These are phyloP conservation scores for Alternaria solani DNA, from an alignment of 2,329 filamentous ascomycete species.

Conservation along the genomic window DNA sequence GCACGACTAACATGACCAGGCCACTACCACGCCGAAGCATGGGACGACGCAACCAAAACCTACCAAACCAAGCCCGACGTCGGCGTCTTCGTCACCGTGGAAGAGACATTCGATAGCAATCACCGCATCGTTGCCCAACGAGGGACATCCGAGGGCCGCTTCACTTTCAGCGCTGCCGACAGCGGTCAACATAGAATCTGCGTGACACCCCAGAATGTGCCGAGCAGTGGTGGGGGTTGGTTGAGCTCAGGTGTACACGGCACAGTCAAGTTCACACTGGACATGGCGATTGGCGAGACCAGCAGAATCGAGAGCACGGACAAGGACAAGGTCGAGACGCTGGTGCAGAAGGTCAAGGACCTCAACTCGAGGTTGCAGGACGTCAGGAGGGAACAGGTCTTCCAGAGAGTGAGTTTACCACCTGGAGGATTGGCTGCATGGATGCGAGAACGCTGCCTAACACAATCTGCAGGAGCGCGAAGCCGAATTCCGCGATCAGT, in stretches of 20 bases:
- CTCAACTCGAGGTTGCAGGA: slow-evolving; percentile 87
- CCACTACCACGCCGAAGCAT: slow-evolving; percentile 87
- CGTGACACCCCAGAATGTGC: slow-evolving; percentile 83
- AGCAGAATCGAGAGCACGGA: slow-evolving; percentile 92
- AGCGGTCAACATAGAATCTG: slow-evolving; percentile 96
- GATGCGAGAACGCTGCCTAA: slow-evolving; percentile 16
- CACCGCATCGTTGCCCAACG: slow-evolving; percentile 93
- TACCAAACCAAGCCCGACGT: slow-evolving; percentile 80
- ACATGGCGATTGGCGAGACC: slow-evolving; percentile 93
- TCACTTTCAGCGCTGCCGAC: slow-evolving; percentile 95
- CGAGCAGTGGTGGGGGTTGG: slow-evolving; percentile 73
- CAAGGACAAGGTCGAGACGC: slow-evolving; percentile 90
- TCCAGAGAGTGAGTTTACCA: slow-evolving; percentile 75
- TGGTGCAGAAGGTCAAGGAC: slow-evolving; percentile 87
- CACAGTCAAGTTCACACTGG: slow-evolving; percentile 83
- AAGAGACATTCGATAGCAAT: slow-evolving; percentile 97
- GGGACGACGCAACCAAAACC: slow-evolving; percentile 71
- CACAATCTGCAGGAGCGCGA: slow-evolving; percentile 78
- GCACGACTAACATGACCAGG: slow-evolving; percentile 56
- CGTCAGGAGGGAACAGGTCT: slow-evolving; percentile 92
- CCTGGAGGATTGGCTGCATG: neutral
- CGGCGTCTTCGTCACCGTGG: slow-evolving; percentile 88
- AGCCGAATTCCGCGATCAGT: slow-evolving; percentile 97
- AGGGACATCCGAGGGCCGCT: slow-evolving; percentile 77
- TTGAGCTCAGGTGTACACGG: slow-evolving; percentile 72